Evolutionary conservation across 2,329 filamentous ascomycete genomes (phyloP), one percentile per base, ranked within the genome.

Genomic region (Diaporthe sp.): DNA sequence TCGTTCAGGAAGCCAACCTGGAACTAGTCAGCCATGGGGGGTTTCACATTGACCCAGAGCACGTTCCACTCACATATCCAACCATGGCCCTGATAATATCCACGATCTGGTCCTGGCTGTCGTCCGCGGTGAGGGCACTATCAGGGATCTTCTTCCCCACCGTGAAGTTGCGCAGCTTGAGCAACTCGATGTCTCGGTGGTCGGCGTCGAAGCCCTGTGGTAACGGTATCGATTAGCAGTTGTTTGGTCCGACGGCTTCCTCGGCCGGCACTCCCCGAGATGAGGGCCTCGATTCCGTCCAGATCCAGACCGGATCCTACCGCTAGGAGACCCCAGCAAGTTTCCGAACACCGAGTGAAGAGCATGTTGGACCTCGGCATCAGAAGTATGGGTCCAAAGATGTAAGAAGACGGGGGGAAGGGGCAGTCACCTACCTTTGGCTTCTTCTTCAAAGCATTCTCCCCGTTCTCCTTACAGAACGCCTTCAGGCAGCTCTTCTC

Each of bases 121-220:
- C 86, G 62, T 90, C 85, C 61, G 88, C 87, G 49, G 92, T 86
- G 28, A 98, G 87, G 65, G 94, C 87, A 13, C 88, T 84, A 79
- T 96, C 95, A 17, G 88, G 82, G 49, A 98, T 84, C 81, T 91
- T 91, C 76, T 88, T 92, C 51, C 91, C 89, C 31, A 97, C 84
- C 0, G 94, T 96, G 82, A 94, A 98, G 83, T 93, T 97, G 76
- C 92, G 90, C 81, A 98, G 88, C 79, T 95, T 94, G 73, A 98
- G 87, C 71, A 98, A 88, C 73, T 92, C 91, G 80, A 98, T 95
- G 79, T 98, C 94, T 57, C 90, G 87, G 82, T 98, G 94, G 75
- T 94, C 92, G 28, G 90, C 88, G 60, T 91, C 87, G 81, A 94
- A 98, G 62, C 94, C 95, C 93, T 96, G 81, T 65, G 57, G 10